phyloP scores from a whole-genome alignment of 2,329 filamentous ascomycete genomes.

The Fusarium cicatricum region DNA sequence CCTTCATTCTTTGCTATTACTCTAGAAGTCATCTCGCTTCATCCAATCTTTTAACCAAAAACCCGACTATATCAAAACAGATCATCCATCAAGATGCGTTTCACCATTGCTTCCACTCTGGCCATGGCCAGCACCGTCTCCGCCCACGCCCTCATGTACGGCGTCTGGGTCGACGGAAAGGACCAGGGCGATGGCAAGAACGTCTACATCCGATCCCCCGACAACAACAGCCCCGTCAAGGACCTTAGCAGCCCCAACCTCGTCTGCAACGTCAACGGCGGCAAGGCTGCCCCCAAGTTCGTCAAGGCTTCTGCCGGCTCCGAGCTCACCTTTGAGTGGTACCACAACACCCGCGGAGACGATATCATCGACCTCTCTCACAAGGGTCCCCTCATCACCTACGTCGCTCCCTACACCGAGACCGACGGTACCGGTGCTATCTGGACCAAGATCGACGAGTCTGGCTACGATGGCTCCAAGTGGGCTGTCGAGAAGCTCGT shows the following conservation, averaged over 20 bases:
- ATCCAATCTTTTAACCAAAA: conserved; percentile 35
- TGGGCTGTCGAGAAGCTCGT: conserved; percentile 57
- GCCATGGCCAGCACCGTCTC: conserved; percentile 50
- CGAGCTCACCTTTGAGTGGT: conserved; percentile 59
- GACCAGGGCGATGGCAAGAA: conserved; percentile 53
- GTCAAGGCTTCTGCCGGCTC: conserved; percentile 57
- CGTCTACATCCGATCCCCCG: conserved; percentile 55
- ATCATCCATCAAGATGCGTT: conserved; percentile 46
- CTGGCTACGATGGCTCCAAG: conserved; percentile 49
- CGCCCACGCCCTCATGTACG: conserved; percentile 57
- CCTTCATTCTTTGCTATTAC: conserved; percentile 38
- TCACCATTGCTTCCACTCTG: conserved; percentile 45
- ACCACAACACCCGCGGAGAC: conserved; percentile 58
- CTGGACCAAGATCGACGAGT: conserved; percentile 58
- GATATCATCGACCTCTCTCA: conserved; percentile 63
- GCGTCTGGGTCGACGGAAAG: conserved; percentile 57
- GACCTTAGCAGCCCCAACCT: conserved; percentile 53
- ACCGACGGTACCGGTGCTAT: conserved; percentile 57
- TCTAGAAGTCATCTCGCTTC: conserved; percentile 33
- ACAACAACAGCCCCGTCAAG: conserved; percentile 55
- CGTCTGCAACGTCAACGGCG: conserved; percentile 56
- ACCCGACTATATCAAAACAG: conserved; percentile 15
- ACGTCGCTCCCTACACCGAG: conserved; percentile 56
- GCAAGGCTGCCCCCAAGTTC: conserved; percentile 48
- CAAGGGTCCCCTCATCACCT: conserved; percentile 62